Conservation (phyloP, 2,329 filamentous ascomycete species). For the Colletotrichum tropicicola region DNA sequence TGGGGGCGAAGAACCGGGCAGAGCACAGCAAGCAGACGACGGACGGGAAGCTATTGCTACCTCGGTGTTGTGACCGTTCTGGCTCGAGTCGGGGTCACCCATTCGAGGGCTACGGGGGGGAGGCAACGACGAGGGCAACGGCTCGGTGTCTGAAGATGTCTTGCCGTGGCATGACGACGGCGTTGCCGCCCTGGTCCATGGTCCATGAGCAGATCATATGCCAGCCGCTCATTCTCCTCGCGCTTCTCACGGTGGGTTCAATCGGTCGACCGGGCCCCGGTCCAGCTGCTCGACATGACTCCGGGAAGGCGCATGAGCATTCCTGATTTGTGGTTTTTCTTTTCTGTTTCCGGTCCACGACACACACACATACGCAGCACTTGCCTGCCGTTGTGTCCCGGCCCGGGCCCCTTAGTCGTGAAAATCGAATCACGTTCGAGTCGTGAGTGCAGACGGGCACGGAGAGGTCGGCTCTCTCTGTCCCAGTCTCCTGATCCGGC, state of each 20-base stretch:
- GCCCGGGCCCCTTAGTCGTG: not conserved
- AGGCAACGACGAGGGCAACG: not conserved
- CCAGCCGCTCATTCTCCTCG: not conserved
- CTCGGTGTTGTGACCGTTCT: conserved; percentile 13
- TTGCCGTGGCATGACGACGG: conserved; percentile 11
- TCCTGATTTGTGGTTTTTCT: not conserved
- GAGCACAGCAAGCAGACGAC: not conserved
- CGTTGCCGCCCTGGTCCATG: conserved; percentile 16
- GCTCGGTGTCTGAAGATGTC: conserved; percentile 7
- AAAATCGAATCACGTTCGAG: conserved; percentile 1
- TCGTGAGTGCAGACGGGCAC: not conserved
- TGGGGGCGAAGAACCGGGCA: conserved; percentile 6
- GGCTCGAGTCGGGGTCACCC: not conserved
- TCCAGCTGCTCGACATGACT: conserved; percentile 5
- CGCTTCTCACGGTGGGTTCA: not conserved
- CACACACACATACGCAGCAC: too few relatives aligned
- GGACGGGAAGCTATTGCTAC: not conserved
- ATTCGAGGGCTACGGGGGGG: conserved; percentile 2
- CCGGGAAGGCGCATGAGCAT: not conserved
- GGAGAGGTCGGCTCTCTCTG: not conserved
- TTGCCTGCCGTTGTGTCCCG: conserved; percentile 3
- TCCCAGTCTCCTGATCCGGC: not conserved
- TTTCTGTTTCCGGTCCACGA: not conserved
- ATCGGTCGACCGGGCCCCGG: conserved; percentile 1
- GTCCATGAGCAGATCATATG: conserved; percentile 1